Evolutionary conservation across 164 flowering plant genomes (phyloP), one percentile per base, ranked within the genome.

Genomic region (Vitis cinerea): DNA sequence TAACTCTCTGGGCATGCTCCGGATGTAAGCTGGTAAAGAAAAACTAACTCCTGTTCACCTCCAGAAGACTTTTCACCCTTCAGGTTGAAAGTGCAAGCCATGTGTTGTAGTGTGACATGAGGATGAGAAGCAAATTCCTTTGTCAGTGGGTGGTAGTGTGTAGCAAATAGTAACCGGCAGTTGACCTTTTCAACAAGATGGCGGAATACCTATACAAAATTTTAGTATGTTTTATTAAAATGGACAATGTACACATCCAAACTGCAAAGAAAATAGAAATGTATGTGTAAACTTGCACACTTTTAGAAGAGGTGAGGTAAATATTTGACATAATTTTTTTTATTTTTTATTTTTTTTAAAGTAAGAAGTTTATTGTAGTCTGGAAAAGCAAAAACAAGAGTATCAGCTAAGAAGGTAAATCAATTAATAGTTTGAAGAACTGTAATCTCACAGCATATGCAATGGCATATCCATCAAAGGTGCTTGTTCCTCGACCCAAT

Each of bases 391-490:
- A 12, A 59, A 68, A 48, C 48, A 14, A 8, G 56, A 64, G 17
- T 17, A 27, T 3, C 4, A 17, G 58, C 15, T 49, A 13, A 30
- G 63, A 55, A 10, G 14, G 50, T 30, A 61, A 51, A 15, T 51
- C 8, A 61, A 16, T 30, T 29, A 2, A 29, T 37, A n/a, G 1
- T 66, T n/a, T 23, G 44, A 48, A 27, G 56, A 59, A 37, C 7
- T 6, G 7, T 37, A 66, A 68, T 65, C 95, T 88, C 73, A 95
- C 99, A 64, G 98, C 97, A 79, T 90, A 96, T 50, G 99, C 99
- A 61, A 96, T 96, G 74, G 99, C 98, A 79, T 96, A 92, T 72
- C 99, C 99, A 80, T 96, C 99, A 75, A 89, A 96, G 47, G 99
- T 96, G 82, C 97, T 91, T 15, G 99, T 96, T 75, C 99, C 99